A percentile compares a stretch with the other conserved stretches of the same genome.
Conservation (phyloP, 345 rosid species). For the Brassica cretica region DNA sequence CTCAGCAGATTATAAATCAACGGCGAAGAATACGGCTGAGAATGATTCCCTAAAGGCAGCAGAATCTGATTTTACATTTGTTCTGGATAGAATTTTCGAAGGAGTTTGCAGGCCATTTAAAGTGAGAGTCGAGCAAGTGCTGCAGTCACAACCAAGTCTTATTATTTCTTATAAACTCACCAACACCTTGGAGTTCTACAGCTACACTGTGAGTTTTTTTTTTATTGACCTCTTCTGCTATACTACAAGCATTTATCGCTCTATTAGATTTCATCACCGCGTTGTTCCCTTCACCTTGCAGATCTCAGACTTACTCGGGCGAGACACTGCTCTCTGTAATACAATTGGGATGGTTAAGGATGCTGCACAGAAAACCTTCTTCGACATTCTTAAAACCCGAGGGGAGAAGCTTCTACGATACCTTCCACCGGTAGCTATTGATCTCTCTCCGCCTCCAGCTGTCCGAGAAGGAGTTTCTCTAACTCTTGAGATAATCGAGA, state of each 20-base stretch:
- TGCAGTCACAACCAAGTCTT: slow-evolving; percentile 97
- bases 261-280: background rate
- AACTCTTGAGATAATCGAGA: slow-evolving; percentile 87
- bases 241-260: background rate
- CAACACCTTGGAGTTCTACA: slow-evolving; percentile 88
- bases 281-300: slow-evolving; percentile 35
- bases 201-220: slow-evolving; percentile 68
- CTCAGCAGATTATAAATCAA: slow-evolving; percentile 60
- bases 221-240: background rate
- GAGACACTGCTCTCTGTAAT: slow-evolving; percentile 81
- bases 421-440: slow-evolving; percentile 92
- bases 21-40: slow-evolving; percentile 53
- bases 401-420: slow-evolving; percentile 94
- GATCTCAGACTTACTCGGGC: slow-evolving; percentile 91
- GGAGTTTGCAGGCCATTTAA: slow-evolving; percentile 99
- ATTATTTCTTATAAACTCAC: slow-evolving; percentile 84
- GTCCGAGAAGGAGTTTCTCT: slow-evolving; percentile 92
- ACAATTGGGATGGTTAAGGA: slow-evolving; percentile 84
- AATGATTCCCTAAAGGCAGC: slow-evolving; percentile 62
- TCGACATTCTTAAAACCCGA: slow-evolving; percentile 81
- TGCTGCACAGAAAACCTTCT: slow-evolving; percentile 92
- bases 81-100: slow-evolving; percentile 96
- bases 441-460: slow-evolving; percentile 94
- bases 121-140: slow-evolving; percentile 97
- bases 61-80: slow-evolving; percentile 78